Base-by-base conservation (phyloP, 257 asterid species). In the Solanum medicagineum region DNA sequence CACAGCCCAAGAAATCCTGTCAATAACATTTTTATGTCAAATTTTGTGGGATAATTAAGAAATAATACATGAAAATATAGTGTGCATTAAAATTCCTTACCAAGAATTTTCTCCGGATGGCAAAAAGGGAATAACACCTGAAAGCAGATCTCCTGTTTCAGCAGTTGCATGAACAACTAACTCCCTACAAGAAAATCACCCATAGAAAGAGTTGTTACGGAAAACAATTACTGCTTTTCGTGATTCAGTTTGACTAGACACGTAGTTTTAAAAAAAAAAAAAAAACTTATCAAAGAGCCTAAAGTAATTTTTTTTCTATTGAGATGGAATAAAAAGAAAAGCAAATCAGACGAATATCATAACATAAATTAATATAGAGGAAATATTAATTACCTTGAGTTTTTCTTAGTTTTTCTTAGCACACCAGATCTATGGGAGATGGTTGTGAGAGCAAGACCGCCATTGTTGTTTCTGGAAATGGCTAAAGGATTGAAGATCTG, bases 1-100 rank as follows among this genome's bases (percentile, higher is more conserved):
- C 2, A 89, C 84, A 20, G 75, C 62, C 88, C 85, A 88, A 22
- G 59, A 66, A 8, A 87, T 4, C 93, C 93, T 92, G 85, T 26
- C 42, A 40, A 59, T 13, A 40, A 57, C 42, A 55, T 56, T 81
- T 12, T 51, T 5, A n/a, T 45, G 81, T 75, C 15, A 75, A 74
- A 74, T 32, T 32, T 32, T 32, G 36, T 32, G 14, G 83, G 22
- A 13, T 49, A 3, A 77, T 49, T 22, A 26, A 26, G 20, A 79
- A 57, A 20, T 7, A 20, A 59, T 20, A 26, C 22, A 9, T 4
- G 26, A 80, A 54, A 80, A 12, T 16, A 1, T 26, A 65, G 45
- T 65, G 40, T 49, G 60, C 57, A 49, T 45, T 77, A 16, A 32
- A 24, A 22, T 22, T 19, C 3, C 69, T 56, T 56, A 81, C 84